Base-by-base conservation (phyloP, 345 rosid species). In the Arabis hirsuta region DNA sequence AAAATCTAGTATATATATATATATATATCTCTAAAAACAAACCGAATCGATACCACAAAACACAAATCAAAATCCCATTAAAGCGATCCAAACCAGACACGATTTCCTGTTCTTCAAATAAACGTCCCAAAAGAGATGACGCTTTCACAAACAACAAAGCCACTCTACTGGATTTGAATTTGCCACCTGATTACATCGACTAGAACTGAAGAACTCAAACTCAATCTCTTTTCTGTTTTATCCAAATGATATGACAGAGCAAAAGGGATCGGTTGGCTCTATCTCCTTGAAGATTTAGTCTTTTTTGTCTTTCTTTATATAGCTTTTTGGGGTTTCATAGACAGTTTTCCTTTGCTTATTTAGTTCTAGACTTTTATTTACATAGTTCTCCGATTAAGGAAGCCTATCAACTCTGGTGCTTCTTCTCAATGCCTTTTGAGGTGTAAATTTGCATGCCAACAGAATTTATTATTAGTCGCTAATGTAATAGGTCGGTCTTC, bases 161-260 rank as follows among this genome's bases (percentile, higher is more conserved):
- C 64, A 79, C 81, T 46, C 73, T 81, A 45, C 81, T 90, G 59
- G 97, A 92, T 81, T 82, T 92, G 73, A 92, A 90, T 76, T 71
- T 87, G 84, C 96, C 97, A 5, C 85, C 97, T 65, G 96, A 87
- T 48, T 64, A 57, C 47, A 16, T 62, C 56, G 74, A 67, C 52
- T 55, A 48, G 19, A 54, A 73, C 65, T 63, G 42, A 64, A 55
- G n/a, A 48, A 29, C 16, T 16, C 16, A 16, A 16, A 16, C 16
- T 41, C 38, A 36, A 60, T 42, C 12, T 24, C 19, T 5, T 34
- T 16, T 16, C 32, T 52, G 42, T 54, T 32, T 48, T 53, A 69
- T 68, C 76, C 59, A 54, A 59, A 48, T 51, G 55, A 59, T 52
- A 57, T 43, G 65, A 26, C 58, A 45, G 14, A 48, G 47, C 65